Base-by-base conservation (phyloP, 768 basidiomycete species). In the Boletus eberwhitei region DNA sequence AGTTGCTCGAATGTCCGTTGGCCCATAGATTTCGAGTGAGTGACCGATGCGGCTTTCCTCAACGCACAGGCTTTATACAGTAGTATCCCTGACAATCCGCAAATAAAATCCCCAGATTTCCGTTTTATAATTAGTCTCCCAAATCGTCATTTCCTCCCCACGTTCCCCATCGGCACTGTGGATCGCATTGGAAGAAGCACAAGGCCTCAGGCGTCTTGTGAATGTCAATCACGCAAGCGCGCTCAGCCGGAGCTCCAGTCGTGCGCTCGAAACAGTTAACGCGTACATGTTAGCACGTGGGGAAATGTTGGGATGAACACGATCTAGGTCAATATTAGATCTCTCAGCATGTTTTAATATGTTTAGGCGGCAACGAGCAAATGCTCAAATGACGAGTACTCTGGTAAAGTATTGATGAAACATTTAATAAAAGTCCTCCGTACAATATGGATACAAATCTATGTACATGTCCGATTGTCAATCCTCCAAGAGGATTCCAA, bases 361-460 rank as follows among this genome's bases (percentile, higher is more conserved):
- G n/a, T n/a, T n/a, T n/a, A n/a, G n/a, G n/a, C n/a, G n/a, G n/a
- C n/a, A n/a, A n/a, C n/a, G n/a, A n/a, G n/a, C n/a, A n/a, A n/a
- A n/a, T n/a, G n/a, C n/a, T n/a, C n/a, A n/a, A n/a, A n/a, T n/a
- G n/a, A n/a, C n/a, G n/a, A n/a, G n/a, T n/a, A 35, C 7, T 6
- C 22, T 31, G 16, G 11, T 29, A 2, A 19, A 16, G 36, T 19
- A 19, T 38, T 21, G 9, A 17, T 36, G 26, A 38, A 39, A 47
- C 39, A 6, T 40, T n/a, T n/a, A n/a, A n/a, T 11, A 45, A 12
- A 22, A 37, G 26, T 12, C 21, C 21, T 8, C 21, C n/a, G n/a
- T 51, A 50, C 40, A 55, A 32, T 53, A 37, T 39, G 29, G n/a
- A 49, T 59, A 59, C 52, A 57, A 50, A 50, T 47, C 53, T 50